Evolutionary conservation across 2,329 filamentous ascomycete genomes (phyloP).

Genomic region (Exophiala phaeomuriformis): DNA sequence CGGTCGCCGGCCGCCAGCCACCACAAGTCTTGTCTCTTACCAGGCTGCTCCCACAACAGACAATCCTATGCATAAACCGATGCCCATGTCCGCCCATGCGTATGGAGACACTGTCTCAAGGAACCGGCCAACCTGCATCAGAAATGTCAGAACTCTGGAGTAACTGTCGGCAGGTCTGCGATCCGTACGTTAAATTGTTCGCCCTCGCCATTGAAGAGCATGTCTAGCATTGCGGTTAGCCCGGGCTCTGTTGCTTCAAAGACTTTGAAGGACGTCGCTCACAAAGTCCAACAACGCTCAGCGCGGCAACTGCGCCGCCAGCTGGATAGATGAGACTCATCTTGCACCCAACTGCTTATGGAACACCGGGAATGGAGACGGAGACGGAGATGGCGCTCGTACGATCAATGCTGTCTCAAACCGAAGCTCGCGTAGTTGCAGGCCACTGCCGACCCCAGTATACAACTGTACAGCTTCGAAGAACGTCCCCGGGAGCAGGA

Average conservation of each 20-base stretch:
- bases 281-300: constrained; percentile 73
- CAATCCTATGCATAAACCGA: constrained; percentile 87
- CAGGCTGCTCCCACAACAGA: constrained; percentile 97
- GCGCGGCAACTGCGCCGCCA: constrained; percentile 60
- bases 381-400: constrained; percentile 1
- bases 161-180: not conserved
- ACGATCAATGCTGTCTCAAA: not conserved
- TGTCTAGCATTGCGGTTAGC: constrained; percentile 54
- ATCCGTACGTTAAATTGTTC: constrained; percentile 81
- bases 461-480: constrained; percentile 8
- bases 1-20: constrained; percentile 1
- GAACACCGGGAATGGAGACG: not conserved
- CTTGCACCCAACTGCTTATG: constrained; percentile 12
- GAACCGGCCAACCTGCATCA: constrained; percentile 71
- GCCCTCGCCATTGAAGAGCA: constrained; percentile 95
- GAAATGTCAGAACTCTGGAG: constrained; percentile 1
- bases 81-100: constrained; percentile 84
- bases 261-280: constrained; percentile 37
- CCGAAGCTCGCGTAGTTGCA: constrained; percentile 10
- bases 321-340: constrained; percentile 70
- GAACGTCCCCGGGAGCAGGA: not conserved
- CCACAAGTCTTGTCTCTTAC: constrained; percentile 46
- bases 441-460: constrained; percentile 1
- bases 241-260: constrained; percentile 1
- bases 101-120: constrained; percentile 91